These are phyloP conservation scores for Scedosporium apiospermum DNA, from an alignment of 2,329 filamentous ascomycete species.

Conservation along the genomic window DNA sequence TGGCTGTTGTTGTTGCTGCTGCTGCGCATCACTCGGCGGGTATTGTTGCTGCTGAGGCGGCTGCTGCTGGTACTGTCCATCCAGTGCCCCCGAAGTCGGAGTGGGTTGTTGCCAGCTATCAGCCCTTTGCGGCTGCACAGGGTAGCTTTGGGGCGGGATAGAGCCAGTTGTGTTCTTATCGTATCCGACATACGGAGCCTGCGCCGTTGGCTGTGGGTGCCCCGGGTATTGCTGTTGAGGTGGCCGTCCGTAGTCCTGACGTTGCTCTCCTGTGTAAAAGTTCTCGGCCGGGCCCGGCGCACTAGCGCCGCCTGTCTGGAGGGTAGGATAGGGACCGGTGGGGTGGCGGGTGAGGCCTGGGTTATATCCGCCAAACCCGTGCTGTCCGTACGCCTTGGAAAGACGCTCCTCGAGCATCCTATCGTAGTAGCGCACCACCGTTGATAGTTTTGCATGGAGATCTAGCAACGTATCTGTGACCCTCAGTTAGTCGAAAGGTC, in stretches of 20 bases:
- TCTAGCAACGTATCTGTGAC: conserved; percentile 76
- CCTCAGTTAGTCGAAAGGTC: not conserved
- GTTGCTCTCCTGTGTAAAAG: conserved; percentile 67
- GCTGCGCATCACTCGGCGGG: conserved; percentile 1
- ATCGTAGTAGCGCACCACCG: conserved; percentile 95
- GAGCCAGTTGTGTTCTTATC: conserved; percentile 19
- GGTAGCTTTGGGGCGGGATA: conserved; percentile 30
- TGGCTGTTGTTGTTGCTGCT: not conserved
- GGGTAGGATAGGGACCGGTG: conserved; percentile 60
- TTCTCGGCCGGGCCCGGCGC: conserved; percentile 56
- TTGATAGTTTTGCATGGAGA: conserved; percentile 88
- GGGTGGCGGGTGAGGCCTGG: conserved; percentile 39
- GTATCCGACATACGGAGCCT: conserved; percentile 34
- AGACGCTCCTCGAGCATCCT: conserved; percentile 94
- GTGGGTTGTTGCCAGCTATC: conserved; percentile 40
- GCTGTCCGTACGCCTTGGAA: conserved; percentile 84
- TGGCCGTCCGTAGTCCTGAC: conserved; percentile 42
- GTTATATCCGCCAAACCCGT: conserved; percentile 58
- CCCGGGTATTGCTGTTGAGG: conserved; percentile 27
- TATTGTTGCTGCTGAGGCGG: conserved; percentile 1
- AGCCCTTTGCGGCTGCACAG: conserved; percentile 33
- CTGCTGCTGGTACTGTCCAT: conserved; percentile 11
- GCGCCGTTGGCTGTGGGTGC: conserved; percentile 23
- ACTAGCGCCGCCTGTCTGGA: conserved; percentile 44
- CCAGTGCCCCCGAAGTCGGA: conserved; percentile 24